Evolutionary conservation across 169 alveolate species (phyloP).

Genomic region (Plasmodium ovale): DNA sequence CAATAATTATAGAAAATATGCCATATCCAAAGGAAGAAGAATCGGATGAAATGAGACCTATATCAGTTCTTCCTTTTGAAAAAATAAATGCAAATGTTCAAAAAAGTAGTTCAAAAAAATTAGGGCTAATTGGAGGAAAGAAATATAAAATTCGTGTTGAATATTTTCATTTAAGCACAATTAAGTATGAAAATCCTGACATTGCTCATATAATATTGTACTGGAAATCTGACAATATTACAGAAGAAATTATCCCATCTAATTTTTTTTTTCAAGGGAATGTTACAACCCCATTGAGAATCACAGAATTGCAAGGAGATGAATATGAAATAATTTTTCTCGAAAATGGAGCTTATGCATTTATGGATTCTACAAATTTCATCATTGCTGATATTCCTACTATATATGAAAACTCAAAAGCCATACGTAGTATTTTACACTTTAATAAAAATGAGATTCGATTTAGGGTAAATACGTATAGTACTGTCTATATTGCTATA

Average conservation of each 20-base stretch:
- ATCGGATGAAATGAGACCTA: slow-evolving; percentile 80
- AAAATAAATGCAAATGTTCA: slow-evolving; percentile 82
- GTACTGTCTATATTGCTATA: slow-evolving; percentile 81
- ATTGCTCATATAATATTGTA: slow-evolving; percentile 76
- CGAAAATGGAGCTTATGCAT: slow-evolving; percentile 91
- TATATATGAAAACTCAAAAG: slow-evolving; percentile 80
- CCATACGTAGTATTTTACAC: slow-evolving; percentile 72
- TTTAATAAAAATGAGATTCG: slow-evolving; percentile 61
- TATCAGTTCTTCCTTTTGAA: slow-evolving; percentile 82
- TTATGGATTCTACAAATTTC: slow-evolving; percentile 81
- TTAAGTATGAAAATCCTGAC: slow-evolving; percentile 85
- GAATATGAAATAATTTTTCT: slow-evolving; percentile 84
- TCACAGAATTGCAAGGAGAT: slow-evolving; percentile 90
- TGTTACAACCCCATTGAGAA: slow-evolving; percentile 83
- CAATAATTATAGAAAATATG: slow-evolving; percentile 89
- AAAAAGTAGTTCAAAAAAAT: slow-evolving; percentile 81
- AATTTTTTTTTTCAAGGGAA: slow-evolving; percentile 87
- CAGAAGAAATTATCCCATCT: slow-evolving; percentile 87
- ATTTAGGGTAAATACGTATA: slow-evolving; percentile 77
- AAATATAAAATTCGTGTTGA: slow-evolving; percentile 87
- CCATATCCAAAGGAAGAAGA: slow-evolving; percentile 86
- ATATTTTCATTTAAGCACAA: slow-evolving; percentile 86
- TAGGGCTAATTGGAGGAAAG: slow-evolving; percentile 85
- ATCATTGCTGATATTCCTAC: slow-evolving; percentile 90
- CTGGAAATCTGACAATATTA: slow-evolving; percentile 86